Conservation (phyloP, 345 rosid species). For the Trapa incisa region DNA sequence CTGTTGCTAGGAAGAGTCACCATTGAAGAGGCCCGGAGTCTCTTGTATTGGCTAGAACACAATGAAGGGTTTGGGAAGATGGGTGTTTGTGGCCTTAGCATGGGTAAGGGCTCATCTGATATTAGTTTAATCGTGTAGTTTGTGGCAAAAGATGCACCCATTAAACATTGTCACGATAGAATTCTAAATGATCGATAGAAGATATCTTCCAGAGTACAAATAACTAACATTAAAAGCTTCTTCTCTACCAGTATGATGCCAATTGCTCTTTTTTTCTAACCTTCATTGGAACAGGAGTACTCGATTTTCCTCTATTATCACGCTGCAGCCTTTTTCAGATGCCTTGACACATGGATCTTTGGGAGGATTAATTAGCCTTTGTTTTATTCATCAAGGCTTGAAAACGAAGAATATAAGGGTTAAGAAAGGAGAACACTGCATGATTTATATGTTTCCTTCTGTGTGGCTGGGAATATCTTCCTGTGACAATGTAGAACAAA, state of each 20-base stretch:
- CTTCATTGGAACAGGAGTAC: background rate
- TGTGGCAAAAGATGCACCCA: background rate
- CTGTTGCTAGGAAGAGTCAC: constrained; percentile 89
- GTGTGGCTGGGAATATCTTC: no score
- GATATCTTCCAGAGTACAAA: background rate
- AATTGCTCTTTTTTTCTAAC: background rate
- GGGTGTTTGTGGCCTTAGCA: constrained; percentile 96
- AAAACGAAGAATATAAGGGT: no score
- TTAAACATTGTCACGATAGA: background rate
- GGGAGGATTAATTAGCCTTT: no score
- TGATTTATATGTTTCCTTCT: no score
- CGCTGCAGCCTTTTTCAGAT: background rate
- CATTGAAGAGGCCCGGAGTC: constrained; percentile 87
- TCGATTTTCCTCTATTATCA: background rate
- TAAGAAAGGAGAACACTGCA: no score
- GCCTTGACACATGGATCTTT: no score
- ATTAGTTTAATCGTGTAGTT: background rate
- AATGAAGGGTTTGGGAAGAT: constrained; percentile 92
- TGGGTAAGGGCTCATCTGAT: constrained; percentile 45
- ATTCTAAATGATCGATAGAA: background rate
- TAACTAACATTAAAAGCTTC: background rate
- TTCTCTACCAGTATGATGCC: background rate
- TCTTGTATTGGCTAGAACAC: constrained; percentile 71
- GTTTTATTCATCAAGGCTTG: no score
- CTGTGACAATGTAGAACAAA: background rate